These are phyloP conservation scores for Schizosaccharomyces osmophilus DNA, from an alignment of 805 yeast species.

Conservation along the genomic window DNA sequence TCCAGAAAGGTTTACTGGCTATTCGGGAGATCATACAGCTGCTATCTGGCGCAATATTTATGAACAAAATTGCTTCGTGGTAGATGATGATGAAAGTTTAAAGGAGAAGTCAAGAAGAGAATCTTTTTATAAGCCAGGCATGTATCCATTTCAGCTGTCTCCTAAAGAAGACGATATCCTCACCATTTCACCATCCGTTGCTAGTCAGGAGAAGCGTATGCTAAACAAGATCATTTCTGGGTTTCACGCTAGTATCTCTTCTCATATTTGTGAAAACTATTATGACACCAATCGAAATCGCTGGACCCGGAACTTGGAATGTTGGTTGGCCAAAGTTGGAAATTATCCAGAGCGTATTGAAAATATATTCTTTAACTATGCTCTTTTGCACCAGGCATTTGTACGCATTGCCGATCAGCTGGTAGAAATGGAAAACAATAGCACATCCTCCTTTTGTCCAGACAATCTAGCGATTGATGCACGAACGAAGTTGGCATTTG, in stretches of 20 bases:
- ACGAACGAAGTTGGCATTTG: not conserved
- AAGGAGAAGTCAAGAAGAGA: not conserved
- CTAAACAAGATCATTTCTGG: slow-evolving; percentile 77
- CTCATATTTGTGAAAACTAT: slow-evolving; percentile 76
- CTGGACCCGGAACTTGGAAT: slow-evolving; percentile 61
- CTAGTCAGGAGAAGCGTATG: slow-evolving; percentile 66
- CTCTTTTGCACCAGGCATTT: slow-evolving; percentile 59
- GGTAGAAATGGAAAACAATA: slow-evolving; percentile 26
- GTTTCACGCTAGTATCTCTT: slow-evolving; percentile 83
- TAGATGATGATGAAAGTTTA: not conserved
- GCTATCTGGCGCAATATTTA: slow-evolving; percentile 87
- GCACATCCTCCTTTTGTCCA: slow-evolving; percentile 24
- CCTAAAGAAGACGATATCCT: not conserved
- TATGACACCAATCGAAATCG: slow-evolving; percentile 43
- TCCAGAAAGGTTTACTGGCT: slow-evolving; percentile 92
- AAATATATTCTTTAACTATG: slow-evolving; percentile 79
- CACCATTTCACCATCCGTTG: slow-evolving; percentile 7
- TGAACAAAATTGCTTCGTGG: slow-evolving; percentile 69
- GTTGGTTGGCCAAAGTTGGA: slow-evolving; percentile 80
- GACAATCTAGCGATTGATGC: slow-evolving; percentile 10
- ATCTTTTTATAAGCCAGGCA: not conserved
- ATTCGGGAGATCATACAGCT: slow-evolving; percentile 74
- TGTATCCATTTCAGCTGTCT: not conserved
- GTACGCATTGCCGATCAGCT: slow-evolving; percentile 35
- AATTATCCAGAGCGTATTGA: slow-evolving; percentile 68